These are phyloP conservation scores for Euphrasia arctica DNA, from an alignment of 305 asterid genomes.

Conservation along the genomic window DNA sequence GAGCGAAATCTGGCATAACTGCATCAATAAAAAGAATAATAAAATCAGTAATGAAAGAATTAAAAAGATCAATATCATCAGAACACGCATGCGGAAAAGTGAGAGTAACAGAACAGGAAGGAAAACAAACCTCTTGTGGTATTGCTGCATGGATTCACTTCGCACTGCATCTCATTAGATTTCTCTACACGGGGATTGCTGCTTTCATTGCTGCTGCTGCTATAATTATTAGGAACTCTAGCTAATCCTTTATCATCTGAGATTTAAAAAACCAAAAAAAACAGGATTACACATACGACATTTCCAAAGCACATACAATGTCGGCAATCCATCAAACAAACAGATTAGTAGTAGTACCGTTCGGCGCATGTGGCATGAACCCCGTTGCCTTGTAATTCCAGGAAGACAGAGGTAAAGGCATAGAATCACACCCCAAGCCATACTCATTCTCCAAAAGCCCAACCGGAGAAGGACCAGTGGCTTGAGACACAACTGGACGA, in stretches of 20 bases:
- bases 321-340: conserved; percentile 14
- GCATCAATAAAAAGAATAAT: conserved; percentile 27
- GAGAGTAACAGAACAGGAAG: not conserved
- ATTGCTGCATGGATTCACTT: conserved; percentile 33
- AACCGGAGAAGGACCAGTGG: conserved; percentile 45
- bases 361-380: conserved; percentile 31
- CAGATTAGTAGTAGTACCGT: conserved; percentile 37
- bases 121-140: conserved; percentile 49
- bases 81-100: too few species aligned
- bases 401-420: conserved; percentile 43
- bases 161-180: conserved; percentile 33
- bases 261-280: conserved; percentile 7
- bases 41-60: not conserved
- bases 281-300: conserved; percentile 5
- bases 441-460: conserved; percentile 46
- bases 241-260: conserved; percentile 52
- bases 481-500: conserved; percentile 41
- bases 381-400: conserved; percentile 52
- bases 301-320: conserved; percentile 18
- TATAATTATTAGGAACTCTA: conserved; percentile 37
- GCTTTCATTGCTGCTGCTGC: conserved; percentile 72
- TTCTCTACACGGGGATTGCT: conserved; percentile 43
- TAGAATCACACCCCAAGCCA: conserved; percentile 40
- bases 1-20: conserved; percentile 82
- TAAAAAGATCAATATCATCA: not conserved